Evolutionary conservation across 805 yeast genomes (phyloP).

Genomic region (Vanderwaltozyma verrucispora): DNA sequence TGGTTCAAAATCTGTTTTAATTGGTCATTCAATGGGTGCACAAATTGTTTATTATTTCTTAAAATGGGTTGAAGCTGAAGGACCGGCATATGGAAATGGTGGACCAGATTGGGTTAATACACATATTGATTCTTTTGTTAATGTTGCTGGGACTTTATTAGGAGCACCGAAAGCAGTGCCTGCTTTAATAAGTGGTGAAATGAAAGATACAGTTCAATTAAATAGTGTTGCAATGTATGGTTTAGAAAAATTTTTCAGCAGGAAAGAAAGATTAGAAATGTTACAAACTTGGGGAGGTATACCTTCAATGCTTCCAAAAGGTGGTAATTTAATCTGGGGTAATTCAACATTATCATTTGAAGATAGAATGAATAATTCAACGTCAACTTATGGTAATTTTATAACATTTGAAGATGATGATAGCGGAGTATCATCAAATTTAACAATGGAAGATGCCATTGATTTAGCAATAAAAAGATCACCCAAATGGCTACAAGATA

Average conservation of each 20-base stretch:
- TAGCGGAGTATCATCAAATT: constrained; percentile 29
- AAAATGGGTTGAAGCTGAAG: constrained; percentile 94
- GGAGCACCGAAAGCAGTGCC: constrained; percentile 95
- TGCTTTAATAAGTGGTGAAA: constrained; percentile 91
- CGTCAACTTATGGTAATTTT: constrained; percentile 51
- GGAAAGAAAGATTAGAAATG: constrained; percentile 82
- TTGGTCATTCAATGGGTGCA: constrained; percentile 96
- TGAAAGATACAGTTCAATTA: constrained; percentile 94
- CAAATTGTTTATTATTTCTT: constrained; percentile 81
- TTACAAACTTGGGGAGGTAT: constrained; percentile 81
- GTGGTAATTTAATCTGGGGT: constrained; percentile 91
- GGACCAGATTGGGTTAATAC: constrained; percentile 83
- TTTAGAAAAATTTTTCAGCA: constrained; percentile 83
- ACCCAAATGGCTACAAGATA: constrained; percentile 64
- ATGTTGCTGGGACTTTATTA: constrained; percentile 78
- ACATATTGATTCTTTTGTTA: constrained; percentile 69
- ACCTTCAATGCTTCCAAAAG: constrained; percentile 93
- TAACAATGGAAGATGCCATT: constrained; percentile 59
- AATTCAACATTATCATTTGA: constrained; percentile 67
- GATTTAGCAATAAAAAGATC: constrained; percentile 53
- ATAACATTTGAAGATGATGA: constrained; percentile 39
- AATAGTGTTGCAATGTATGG: constrained; percentile 91
- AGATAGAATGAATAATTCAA: constrained; percentile 22
- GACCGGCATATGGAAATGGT: constrained; percentile 78
- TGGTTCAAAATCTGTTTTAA: constrained; percentile 61